Evolutionary conservation across 306 rosid species (phyloP).

Genomic region (Chamaecrista fasciculata): DNA sequence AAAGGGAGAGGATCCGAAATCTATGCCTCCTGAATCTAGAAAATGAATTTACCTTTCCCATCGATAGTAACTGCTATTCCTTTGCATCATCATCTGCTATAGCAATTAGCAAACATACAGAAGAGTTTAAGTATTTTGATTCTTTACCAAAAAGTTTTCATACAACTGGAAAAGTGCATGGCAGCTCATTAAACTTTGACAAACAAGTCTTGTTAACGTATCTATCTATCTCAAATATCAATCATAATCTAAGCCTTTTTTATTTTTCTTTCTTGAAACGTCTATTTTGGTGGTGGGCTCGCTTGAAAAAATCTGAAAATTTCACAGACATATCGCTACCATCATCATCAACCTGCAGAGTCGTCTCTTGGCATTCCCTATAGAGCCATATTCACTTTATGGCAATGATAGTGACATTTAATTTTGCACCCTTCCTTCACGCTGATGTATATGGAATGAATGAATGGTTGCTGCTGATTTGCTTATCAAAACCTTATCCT

Average conservation of each 20-base stretch:
- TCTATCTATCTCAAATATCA: no score
- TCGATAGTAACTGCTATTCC: no score
- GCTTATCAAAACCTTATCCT: conserved; percentile 32
- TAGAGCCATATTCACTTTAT: not conserved
- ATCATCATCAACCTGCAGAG: not conserved
- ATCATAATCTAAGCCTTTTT: conserved; percentile 4
- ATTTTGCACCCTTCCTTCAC: not conserved
- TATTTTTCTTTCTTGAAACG: not conserved
- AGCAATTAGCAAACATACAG: no score
- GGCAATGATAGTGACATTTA: not conserved
- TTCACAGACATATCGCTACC: not conserved
- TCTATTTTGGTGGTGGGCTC: conserved; percentile 21
- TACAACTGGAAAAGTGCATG: no score
- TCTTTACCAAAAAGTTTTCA: no score
- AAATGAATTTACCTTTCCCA: no score
- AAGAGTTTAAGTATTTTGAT: no score
- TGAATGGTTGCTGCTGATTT: conserved; percentile 13
- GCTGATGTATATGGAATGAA: not conserved
- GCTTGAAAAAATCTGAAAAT: not conserved
- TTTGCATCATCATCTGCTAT: no score
- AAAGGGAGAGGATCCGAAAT: no score
- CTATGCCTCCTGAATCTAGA: no score
- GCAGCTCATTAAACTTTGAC: not conserved
- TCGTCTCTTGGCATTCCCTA: not conserved
- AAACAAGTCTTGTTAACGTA: no score